phyloP scores from a whole-genome alignment of 306 rosid species.

The Castanea crenata region DNA sequence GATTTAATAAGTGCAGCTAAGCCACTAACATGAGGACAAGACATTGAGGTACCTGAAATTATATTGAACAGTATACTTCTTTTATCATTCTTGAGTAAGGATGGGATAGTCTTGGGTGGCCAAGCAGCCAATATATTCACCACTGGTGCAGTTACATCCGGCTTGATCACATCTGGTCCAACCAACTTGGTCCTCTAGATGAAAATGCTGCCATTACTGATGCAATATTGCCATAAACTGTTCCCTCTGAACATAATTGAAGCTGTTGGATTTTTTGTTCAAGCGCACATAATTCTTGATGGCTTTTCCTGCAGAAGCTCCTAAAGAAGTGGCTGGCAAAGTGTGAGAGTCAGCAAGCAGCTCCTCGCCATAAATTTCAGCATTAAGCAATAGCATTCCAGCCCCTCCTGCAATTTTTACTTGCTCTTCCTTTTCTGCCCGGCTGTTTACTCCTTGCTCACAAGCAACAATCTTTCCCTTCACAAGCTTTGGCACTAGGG shows the following conservation, averaged over 20 bases:
- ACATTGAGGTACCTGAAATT: constrained; percentile 82
- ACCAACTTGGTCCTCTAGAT: constrained; percentile 62
- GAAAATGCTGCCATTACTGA: constrained; percentile 72
- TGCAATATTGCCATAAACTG: constrained; percentile 50
- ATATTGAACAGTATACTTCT: constrained; percentile 57
- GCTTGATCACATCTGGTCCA: constrained; percentile 59
- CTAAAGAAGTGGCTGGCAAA: constrained; percentile 63
- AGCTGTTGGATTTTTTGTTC: constrained; percentile 35
- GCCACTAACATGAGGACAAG: constrained; percentile 83
- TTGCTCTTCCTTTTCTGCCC: constrained; percentile 54
- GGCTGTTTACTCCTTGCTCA: constrained; percentile 44
- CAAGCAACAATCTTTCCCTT: constrained; percentile 63
- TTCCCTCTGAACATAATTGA: constrained; percentile 52
- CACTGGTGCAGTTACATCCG: constrained; percentile 82
- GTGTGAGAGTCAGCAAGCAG: constrained; percentile 63
- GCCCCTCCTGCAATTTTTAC: constrained; percentile 61
- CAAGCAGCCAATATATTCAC: constrained; percentile 78
- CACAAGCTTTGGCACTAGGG: constrained; percentile 47
- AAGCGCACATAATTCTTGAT: constrained; percentile 32
- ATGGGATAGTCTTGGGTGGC: constrained; percentile 56
- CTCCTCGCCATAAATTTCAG: constrained; percentile 52
- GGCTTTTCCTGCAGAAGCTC: constrained; percentile 44
- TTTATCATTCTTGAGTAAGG: constrained; percentile 39
- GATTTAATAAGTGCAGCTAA: constrained; percentile 56
- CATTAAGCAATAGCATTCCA: constrained; percentile 59